Evolutionary conservation across 768 basidiomycete species (phyloP).

Genomic region (Termitomyces sp.): DNA sequence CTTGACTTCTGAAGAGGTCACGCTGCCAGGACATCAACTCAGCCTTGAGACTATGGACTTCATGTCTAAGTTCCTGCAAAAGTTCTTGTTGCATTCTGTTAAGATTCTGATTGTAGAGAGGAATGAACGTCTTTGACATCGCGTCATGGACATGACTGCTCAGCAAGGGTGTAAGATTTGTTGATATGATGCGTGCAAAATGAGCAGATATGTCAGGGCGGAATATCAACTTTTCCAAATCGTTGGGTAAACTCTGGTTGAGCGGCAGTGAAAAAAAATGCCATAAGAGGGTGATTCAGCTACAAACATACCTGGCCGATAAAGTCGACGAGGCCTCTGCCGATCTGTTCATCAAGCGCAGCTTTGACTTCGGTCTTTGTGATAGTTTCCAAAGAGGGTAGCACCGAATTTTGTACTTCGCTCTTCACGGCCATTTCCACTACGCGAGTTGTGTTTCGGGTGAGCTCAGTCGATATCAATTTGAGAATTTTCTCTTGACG

Average conservation of each 20-base stretch:
- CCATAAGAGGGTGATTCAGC: not conserved
- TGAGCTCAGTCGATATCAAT: constrained; percentile 82
- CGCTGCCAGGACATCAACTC: constrained; percentile 82
- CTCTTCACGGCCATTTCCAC: constrained; percentile 87
- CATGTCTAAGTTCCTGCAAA: constrained; percentile 67
- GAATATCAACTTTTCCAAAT: constrained; percentile 75
- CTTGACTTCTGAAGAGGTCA: constrained; percentile 73
- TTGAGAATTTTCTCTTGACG: constrained; percentile 89
- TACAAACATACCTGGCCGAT: constrained; percentile 63
- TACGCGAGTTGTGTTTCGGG: constrained; percentile 83
- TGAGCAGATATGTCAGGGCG: constrained; percentile 76
- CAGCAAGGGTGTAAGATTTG: constrained; percentile 70
- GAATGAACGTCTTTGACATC: constrained; percentile 69
- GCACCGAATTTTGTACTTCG: constrained; percentile 80
- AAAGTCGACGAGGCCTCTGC: constrained; percentile 65
- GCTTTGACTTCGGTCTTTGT: constrained; percentile 78
- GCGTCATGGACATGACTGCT: constrained; percentile 82
- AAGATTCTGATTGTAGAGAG: constrained; percentile 74
- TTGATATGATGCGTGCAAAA: constrained; percentile 70
- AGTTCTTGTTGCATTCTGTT: constrained; percentile 77
- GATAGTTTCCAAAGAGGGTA: constrained; percentile 79
- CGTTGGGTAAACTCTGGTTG: constrained; percentile 65
- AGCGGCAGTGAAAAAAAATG: constrained; percentile 10
- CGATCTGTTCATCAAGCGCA: constrained; percentile 76
- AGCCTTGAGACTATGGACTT: constrained; percentile 74